These are phyloP conservation scores for Saccharomycopsis oosterbeekiorum DNA, from an alignment of 805 yeast species.

Conservation along the genomic window DNA sequence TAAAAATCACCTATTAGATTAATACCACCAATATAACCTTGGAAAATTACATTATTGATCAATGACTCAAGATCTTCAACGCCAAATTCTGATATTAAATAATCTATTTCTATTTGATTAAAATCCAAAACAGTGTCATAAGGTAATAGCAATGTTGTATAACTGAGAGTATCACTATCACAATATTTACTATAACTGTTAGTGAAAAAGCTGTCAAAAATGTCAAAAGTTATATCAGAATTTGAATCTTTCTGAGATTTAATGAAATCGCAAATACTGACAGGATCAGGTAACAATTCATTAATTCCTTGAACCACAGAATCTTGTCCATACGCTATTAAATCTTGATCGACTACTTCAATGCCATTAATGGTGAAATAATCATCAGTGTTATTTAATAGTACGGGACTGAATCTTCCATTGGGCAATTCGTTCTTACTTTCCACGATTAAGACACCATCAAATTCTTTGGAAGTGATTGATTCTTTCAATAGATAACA, in stretches of 20 bases:
- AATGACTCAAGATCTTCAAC: conserved; percentile 23
- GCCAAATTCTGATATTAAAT: conserved; percentile 30
- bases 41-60: conserved; percentile 28
- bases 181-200: conserved; percentile 1
- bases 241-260: not conserved
- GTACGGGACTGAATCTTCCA: conserved; percentile 25
- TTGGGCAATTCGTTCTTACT: conserved; percentile 19
- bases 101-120: conserved; percentile 36
- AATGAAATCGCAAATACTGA: conserved; percentile 22
- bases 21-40: conserved; percentile 38
- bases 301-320: conserved; percentile 62
- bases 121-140: conserved; percentile 31
- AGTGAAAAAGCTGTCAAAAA: not conserved
- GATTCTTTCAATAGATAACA: conserved; percentile 31
- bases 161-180: conserved; percentile 11
- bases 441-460: conserved; percentile 24
- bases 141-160: conserved; percentile 39
- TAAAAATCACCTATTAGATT: not conserved
- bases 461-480: conserved; percentile 23
- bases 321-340: conserved; percentile 50
- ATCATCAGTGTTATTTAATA: conserved; percentile 18
- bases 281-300: conserved; percentile 32
- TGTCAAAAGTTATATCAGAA: not conserved
- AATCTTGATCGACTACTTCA: conserved; percentile 46
- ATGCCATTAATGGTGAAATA: conserved; percentile 30